Percentiles rank a stretch among this genome's conserved stretches.
Evolutionary conservation across 805 yeast species (phyloP).

Genomic region (Kregervanrija delftensis): DNA sequence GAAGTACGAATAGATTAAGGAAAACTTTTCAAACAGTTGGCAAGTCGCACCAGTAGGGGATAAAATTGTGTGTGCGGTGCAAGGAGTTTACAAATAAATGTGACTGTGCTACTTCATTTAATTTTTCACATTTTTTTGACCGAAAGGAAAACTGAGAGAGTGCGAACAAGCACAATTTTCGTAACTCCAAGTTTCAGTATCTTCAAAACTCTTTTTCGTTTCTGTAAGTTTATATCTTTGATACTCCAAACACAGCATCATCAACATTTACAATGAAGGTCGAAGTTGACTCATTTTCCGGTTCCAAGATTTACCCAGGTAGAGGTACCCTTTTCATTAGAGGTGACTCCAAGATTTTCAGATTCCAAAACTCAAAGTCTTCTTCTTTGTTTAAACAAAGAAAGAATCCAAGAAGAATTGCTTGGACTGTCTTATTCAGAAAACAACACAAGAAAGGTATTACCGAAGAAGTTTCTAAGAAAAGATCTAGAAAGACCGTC

Average conservation of each 20-base stretch:
- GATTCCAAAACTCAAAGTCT: slow-evolving; percentile 97
- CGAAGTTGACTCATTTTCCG: slow-evolving; percentile 99
- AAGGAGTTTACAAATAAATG: background rate
- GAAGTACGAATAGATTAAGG: too few species aligned
- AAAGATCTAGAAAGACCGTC: slow-evolving; percentile 94
- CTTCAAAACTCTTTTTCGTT: too few species aligned
- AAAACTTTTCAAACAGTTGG: too few species aligned
- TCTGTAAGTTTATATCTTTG: too few species aligned
- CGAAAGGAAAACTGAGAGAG: too few species aligned
- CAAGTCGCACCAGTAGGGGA: too few species aligned
- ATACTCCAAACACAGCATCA: too few species aligned
- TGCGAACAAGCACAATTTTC: too few species aligned
- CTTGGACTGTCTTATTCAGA: slow-evolving; percentile 99
- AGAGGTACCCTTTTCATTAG: slow-evolving; percentile 99
- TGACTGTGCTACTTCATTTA: background rate
- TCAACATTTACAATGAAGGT: slow-evolving; percentile 68
- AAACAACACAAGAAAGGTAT: slow-evolving; percentile 99
- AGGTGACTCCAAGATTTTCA: slow-evolving; percentile 99
- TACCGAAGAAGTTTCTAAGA: slow-evolving; percentile 96
- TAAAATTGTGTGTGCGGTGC: background rate
- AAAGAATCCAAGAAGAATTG: slow-evolving; percentile 99
- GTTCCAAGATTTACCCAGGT: slow-evolving; percentile 99
- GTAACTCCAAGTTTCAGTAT: too few species aligned
- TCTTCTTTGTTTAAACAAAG: slow-evolving; percentile 98
- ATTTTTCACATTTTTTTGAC: too few species aligned